Evolutionary conservation across 208 protist species (phyloP), one percentile per base, ranked within the genome.

Genomic region (Trypanosoma scelopori): DNA sequence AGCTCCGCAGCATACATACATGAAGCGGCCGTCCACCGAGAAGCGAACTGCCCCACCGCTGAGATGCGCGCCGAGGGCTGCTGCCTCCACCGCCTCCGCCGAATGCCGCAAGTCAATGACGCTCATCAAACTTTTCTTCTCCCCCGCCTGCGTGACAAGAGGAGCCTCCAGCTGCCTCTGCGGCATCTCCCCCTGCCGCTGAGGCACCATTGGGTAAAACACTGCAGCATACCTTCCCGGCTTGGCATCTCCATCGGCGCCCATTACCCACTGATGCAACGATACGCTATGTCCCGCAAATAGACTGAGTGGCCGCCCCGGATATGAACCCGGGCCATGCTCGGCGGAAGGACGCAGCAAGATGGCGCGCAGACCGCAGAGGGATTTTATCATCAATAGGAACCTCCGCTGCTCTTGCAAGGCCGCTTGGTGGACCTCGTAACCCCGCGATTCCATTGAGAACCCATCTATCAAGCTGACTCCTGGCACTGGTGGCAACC

Each of bases 1-100:
- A 23, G 28, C 28, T 35, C 79, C 85, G 37, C 69, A 65, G 37
- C 65, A 78, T 2, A 48, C 42, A 48, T 62, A 63, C 65, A 78
- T 67, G 55, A 56, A 73, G 0, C 30, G 7, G 3, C 60, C 68
- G 45, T 69, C 68, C 20, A 58, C 51, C 15, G 74, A 71, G 53
- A 79, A 75, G 13, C 45, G 35, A 30, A 79, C 25, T 9, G 69
- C 74, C 6, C 56, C 61, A 28, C 61, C 73, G 6, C 51, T 61
- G 53, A 75, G 62, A 6, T 69, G 30, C 15, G 16, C 48, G 15
- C 25, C 47, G 13, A 20, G 7, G 4, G n/a, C 25, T 43, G 18
- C 35, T 41, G 52, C 22, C 20, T 20, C 32, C 9, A 9, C 32
- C 32, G 32, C 32, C 32, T 37, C 32, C 32, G 32, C 32, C 9